These are phyloP conservation scores for Diplodia sapinea DNA, from an alignment of 2,329 filamentous ascomycete species.

Conservation along the genomic window DNA sequence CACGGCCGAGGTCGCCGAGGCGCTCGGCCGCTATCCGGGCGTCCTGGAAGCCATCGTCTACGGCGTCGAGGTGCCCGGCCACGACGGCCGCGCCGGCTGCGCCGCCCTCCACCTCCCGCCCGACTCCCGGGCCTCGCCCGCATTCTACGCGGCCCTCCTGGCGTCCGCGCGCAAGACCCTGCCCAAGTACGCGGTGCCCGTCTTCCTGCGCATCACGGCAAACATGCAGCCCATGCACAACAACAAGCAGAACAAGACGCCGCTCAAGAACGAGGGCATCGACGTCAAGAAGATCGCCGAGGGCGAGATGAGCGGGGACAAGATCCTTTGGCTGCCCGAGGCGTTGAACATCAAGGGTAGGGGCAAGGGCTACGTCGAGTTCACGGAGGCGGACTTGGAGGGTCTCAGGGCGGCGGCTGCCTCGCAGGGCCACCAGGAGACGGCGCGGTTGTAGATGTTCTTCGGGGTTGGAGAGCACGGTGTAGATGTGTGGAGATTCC, in stretches of 20 bases:
- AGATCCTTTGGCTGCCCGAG: conserved; percentile 35
- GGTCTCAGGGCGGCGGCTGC: conserved; percentile 7
- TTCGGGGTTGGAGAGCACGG: neutral
- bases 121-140: neutral
- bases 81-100: conserved; percentile 61
- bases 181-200: conserved; percentile 75
- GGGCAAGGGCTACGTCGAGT: conserved; percentile 24
- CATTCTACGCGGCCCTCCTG: conserved; percentile 10
- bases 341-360: conserved; percentile 34
- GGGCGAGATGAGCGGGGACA: conserved; percentile 50
- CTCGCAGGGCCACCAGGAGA: conserved; percentile 7
- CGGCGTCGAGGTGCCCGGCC: conserved; percentile 56
- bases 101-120: conserved; percentile 49
- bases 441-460: conserved; percentile 13
- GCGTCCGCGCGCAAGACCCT: conserved; percentile 62
- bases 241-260: conserved; percentile 81
- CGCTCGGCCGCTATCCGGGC: conserved; percentile 52
- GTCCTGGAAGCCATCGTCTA: conserved; percentile 57
- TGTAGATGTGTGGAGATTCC: neutral
- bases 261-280: conserved; percentile 70
- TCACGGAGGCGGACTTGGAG: conserved; percentile 16
- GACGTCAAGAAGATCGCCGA: conserved; percentile 59
- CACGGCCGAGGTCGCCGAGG: conserved; percentile 56
- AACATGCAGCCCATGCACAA: conserved; percentile 70
- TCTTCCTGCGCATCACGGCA: conserved; percentile 71